Evolutionary conservation across 2,329 filamentous ascomycete genomes (phyloP), one percentile per base, ranked within the genome.

Genomic region (Claviceps pazoutovae): DNA sequence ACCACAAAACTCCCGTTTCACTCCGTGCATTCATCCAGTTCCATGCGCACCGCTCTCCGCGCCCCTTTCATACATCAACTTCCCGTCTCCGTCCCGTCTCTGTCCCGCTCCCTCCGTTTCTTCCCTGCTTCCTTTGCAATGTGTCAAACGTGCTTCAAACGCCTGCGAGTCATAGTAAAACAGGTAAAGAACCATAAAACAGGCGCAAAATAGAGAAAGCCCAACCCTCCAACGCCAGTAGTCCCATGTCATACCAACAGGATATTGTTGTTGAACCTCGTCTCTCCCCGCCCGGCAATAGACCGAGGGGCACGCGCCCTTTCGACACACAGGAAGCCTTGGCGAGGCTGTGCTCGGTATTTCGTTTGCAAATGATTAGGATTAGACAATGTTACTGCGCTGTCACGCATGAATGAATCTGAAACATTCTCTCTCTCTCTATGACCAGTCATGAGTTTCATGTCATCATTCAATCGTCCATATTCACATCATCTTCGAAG

Each of bases 401-500:
- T 38, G 17, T 16, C 59, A 55, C 65, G 61, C 58, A 55, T 57
- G 76, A 9, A 41, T 30, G 19, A 26, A 43, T 16, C 21, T 44
- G 19, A 44, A 16, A 14, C 13, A 19, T 16, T 42, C 17, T 42
- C 39, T 42, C 39, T 21, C 39, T 8, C 39, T 11, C 39, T 19
- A 19, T 43, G n/a, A 36, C n/a, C 45, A 36, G n/a, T 36, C 17
- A 37, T 30, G 19, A 37, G 14, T 19, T 21, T 50, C 68, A 79
- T 68, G 69, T 70, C 68, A 79, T 79, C 74, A 81, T 80, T 55
- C 77, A 80, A 64, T 82, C 79, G 56, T 82, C 78, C 67, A 86
- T 81, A 52, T 82, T 78, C 53, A 86, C 82, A 54, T 87, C 84
- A 52, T 89, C 84, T 61, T 95, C 88, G 53, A 97, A 78, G 60